Evolutionary conservation across 1,284 basidiomycete genomes (phyloP), one percentile per base, ranked within the genome.

Genomic region (Ustilago lituana): DNA sequence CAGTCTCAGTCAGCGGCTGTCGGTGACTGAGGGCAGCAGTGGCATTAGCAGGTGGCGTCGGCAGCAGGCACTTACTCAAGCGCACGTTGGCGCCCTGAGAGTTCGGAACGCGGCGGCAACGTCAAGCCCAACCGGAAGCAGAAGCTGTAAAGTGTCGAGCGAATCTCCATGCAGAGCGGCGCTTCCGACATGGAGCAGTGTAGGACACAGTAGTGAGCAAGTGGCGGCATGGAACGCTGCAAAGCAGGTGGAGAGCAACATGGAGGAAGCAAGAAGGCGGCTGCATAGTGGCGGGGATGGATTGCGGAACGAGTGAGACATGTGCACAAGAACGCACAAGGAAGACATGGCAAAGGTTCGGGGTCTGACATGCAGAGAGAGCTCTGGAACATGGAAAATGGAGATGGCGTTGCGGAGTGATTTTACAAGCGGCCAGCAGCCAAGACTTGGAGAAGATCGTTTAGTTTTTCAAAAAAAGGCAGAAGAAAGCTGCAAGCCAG

Each of bases 271-370:
- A 23, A 26, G 12, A 22, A 23, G 3, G 37, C 4, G 14, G 7
- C 37, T 46, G 56, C 48, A 51, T 11, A 37, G 33, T 46, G 47
- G 50, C 57, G 50, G 57, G 15, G 19, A 31, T 22, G 26, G 51
- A 19, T 45, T 35, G 40, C 22, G 44, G 44, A 38, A 47, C n/a
- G 20, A 26, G 52, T 61, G 52, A 61, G 50, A 60, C 58, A 60
- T 22, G 36, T 41, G 50, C 50, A 33, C 31, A 47, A 31, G 20
- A 9, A 27, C 23, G 19, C 40, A 6, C 20, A 41, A 27, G 23
- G 23, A 38, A 33, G 29, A n/a, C n/a, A n/a, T n/a, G n/a, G n/a
- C n/a, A n/a, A n/a, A 33, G 37, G 46, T 36, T 53, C 23, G 47
- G 20, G 32, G 33, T 50, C 15, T 61, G 59, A 61, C 59, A 61